Evolutionary conservation across 2,329 filamentous ascomycete genomes (phyloP).

Genomic region (Penicillium brasilianum): DNA sequence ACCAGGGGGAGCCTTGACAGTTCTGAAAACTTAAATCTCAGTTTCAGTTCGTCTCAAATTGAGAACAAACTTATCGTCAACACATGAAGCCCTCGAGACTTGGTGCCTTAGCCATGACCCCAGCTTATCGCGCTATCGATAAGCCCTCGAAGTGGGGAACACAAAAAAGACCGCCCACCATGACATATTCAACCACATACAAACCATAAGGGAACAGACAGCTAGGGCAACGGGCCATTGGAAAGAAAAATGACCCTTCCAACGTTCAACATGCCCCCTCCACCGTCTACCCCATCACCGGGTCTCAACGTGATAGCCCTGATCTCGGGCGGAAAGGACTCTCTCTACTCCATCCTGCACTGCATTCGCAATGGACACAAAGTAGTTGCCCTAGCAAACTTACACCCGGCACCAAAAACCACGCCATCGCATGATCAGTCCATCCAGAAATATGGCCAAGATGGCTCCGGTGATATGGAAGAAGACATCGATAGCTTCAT

Average conservation of each 20-base stretch:
- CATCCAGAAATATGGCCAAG: conserved; percentile 14
- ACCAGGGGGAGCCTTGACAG: too few species aligned
- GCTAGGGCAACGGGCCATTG: not conserved
- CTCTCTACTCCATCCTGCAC: conserved; percentile 90
- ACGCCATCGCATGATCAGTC: conserved; percentile 10
- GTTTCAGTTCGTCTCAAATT: too few species aligned
- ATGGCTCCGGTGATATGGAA: conserved; percentile 40
- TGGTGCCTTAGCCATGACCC: not conserved
- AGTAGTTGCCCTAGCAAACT: conserved; percentile 85
- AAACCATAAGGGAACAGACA: conserved; percentile 1
- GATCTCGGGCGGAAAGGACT: conserved; percentile 96
- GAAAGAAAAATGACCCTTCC: not conserved
- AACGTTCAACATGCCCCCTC: conserved; percentile 15
- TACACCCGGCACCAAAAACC: conserved; percentile 64
- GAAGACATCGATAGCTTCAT: conserved; percentile 94
- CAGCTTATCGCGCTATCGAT: conserved; percentile 6
- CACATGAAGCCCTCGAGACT: not conserved
- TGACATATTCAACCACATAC: not conserved
- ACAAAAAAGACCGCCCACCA: conserved; percentile 4
- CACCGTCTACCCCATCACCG: conserved; percentile 31
- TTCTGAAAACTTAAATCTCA: too few species aligned
- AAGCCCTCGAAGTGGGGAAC: conserved; percentile 3
- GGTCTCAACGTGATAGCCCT: conserved; percentile 79
- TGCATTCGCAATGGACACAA: conserved; percentile 84
- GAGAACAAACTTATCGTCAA: not conserved